A percentile compares a stretch with the other conserved stretches of the same genome.
phyloP scores from a whole-genome alignment of 345 rosid genomes.

The Cochlearia excelsa region DNA sequence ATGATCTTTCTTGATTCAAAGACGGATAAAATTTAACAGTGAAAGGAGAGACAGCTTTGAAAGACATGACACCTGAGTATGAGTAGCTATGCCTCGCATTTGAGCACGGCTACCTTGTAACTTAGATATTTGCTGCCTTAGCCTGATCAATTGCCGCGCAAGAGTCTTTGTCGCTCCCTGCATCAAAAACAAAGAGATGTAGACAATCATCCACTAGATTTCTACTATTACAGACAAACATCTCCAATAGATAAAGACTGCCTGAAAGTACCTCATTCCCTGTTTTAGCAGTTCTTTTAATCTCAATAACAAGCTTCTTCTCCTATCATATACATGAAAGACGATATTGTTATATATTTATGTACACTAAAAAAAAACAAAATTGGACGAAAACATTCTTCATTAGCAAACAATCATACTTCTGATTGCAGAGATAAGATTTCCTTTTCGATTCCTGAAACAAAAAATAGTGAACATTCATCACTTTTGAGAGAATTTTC shows the following conservation, averaged over 20 bases:
- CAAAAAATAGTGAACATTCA: too few relatives aligned
- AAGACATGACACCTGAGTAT: slow-evolving; percentile 65
- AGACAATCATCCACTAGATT: neutral
- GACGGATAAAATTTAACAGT: neutral
- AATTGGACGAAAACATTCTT: neutral
- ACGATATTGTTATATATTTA: slow-evolving; percentile 6
- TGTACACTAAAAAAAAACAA: neutral
- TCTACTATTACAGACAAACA: neutral
- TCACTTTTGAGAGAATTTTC: too few relatives aligned
- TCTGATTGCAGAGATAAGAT: slow-evolving; percentile 74
- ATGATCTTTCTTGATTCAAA: neutral
- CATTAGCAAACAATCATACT: slow-evolving; percentile 43
- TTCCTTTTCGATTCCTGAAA: slow-evolving; percentile 88
- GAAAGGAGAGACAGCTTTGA: neutral
- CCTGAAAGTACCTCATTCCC: slow-evolving; percentile 73
- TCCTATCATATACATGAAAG: slow-evolving; percentile 50
- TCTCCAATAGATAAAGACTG: neutral
- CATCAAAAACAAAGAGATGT: slow-evolving; percentile 20
- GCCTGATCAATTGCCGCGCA: slow-evolving; percentile 80
- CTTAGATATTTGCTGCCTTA: slow-evolving; percentile 86
- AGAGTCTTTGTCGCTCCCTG: slow-evolving; percentile 84
- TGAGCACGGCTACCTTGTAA: slow-evolving; percentile 97
- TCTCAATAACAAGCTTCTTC: slow-evolving; percentile 91
- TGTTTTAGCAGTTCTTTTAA: slow-evolving; percentile 84
- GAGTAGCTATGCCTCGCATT: slow-evolving; percentile 97